Conservation (phyloP, 495 filamentous ascomycete species). For the Lindgomyces ingoldianus region DNA sequence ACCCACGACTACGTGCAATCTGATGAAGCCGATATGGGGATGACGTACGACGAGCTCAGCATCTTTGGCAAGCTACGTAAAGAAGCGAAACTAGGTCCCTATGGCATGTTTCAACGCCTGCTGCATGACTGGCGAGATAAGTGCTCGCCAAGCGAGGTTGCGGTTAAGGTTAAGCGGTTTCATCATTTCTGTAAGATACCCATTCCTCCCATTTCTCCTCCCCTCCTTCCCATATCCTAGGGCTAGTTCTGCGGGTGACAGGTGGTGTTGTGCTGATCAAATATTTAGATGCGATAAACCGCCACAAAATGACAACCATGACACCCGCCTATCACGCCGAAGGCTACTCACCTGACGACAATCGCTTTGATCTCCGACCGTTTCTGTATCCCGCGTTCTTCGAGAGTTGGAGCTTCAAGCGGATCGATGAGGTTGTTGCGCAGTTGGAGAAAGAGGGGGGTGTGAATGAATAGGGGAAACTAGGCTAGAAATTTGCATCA, state of each 20-base stretch:
- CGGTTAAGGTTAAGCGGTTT: slow-evolving; percentile 70
- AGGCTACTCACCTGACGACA: slow-evolving; percentile 61
- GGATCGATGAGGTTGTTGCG: slow-evolving; percentile 40
- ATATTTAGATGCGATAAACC: too few relatives aligned
- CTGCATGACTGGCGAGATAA: slow-evolving; percentile 68
- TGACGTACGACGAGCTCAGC: slow-evolving; percentile 55
- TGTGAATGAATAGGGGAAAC: not conserved
- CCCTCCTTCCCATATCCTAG: too few relatives aligned
- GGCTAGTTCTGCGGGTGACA: too few relatives aligned
- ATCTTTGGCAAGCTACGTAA: slow-evolving; percentile 70
- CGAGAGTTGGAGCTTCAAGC: slow-evolving; percentile 38
- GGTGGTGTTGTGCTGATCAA: too few relatives aligned
- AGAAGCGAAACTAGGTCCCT: slow-evolving; percentile 71
- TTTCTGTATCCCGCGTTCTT: slow-evolving; percentile 46
- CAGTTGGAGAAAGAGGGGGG: slow-evolving; percentile 35
- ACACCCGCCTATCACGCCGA: slow-evolving; percentile 43
- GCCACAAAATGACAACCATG: too few relatives aligned
- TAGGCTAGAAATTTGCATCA: not conserved
- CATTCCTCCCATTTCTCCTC: too few relatives aligned
- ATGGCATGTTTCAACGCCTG: slow-evolving; percentile 67
- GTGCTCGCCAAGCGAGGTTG: slow-evolving; percentile 46
- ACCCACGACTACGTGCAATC: slow-evolving; percentile 64
- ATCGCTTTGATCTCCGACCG: slow-evolving; percentile 60
- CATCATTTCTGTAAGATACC: too few relatives aligned
- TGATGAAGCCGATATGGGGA: slow-evolving; percentile 78